These are phyloP conservation scores for Phallus indusiatus DNA, from an alignment of 768 basidiomycete species.

Conservation along the genomic window DNA sequence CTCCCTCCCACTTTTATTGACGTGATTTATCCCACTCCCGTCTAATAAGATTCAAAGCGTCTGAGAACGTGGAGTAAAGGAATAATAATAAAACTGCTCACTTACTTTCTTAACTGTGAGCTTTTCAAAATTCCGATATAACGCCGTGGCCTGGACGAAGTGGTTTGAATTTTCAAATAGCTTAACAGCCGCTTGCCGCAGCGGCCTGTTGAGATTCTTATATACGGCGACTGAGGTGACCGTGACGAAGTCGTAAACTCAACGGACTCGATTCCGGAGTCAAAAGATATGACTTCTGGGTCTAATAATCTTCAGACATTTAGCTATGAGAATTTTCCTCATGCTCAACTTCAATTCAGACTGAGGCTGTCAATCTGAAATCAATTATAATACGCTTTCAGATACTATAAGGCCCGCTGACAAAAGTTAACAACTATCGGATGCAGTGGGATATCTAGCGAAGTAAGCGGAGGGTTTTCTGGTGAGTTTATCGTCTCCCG, in stretches of 20 bases:
- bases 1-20: neutral
- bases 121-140: too few species aligned
- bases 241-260: too few species aligned
- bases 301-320: slow-evolving; percentile 6
- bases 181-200: too few species aligned
- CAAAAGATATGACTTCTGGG: slow-evolving; percentile 9
- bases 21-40: neutral
- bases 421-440: slow-evolving; percentile 7
- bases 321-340: neutral
- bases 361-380: slow-evolving; percentile 15
- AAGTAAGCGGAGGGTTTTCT: slow-evolving; percentile 14
- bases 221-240: too few species aligned
- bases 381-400: slow-evolving; percentile 11
- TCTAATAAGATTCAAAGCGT: neutral
- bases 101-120: neutral
- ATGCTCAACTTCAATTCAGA: slow-evolving; percentile 7
- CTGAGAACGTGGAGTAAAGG: neutral
- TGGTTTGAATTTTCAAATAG: too few species aligned
- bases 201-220: too few species aligned
- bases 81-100: neutral
- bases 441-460: slow-evolving; percentile 12
- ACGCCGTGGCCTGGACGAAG: too few species aligned
- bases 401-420: slow-evolving; percentile 1
- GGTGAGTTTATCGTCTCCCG: neutral
- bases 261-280: slow-evolving; percentile 9